Base-by-base conservation (phyloP, 202 grass and related monocot species). In the Hordeum pubiflorum region DNA sequence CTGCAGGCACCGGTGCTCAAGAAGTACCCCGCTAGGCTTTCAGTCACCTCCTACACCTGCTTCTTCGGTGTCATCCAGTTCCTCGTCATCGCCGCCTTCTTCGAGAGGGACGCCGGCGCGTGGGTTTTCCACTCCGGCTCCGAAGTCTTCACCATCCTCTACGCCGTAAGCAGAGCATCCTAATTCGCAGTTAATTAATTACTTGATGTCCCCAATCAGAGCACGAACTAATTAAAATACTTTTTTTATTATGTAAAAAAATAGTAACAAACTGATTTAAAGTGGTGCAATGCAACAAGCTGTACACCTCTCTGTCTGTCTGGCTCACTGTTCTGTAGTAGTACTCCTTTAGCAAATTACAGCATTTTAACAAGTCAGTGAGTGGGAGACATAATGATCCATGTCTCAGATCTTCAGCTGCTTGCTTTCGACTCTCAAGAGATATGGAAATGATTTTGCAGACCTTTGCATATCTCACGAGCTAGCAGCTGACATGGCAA, bases 61-160 rank as follows among this genome's bases (percentile, higher is more conserved):
- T 99, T 99, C 86, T 99, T 99, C 74, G 96, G 96, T 13, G 92
- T 99, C 64, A 90, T 99, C 74, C 96, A 99, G 86, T 99, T 99
- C 86, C 50, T 99, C 80, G 27, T 91, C 86, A 95, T 99, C 58
- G 96, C 96, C 1, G 92, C 96, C 64, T 93, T 99, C 89, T 89
- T 99, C 31, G 96, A 99, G 92, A 86, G 96, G 59, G 82, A 99
- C 79, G 80, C 85, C 5, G 78, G 88, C 4, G 96, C 96, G 0
- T 99, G 96, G 96, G 74, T 32, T 3, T 95, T 99, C 84, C 92
- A 95, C 92, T 91, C 90, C 44, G 92, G 90, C 74, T 87, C 90
- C 7, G 96, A 99, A 84, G 67, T 99, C 79, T 95, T 99, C 89
- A 99, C 92, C 33, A 95, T 99, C 83, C 65, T 99, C 2, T 99